Evolutionary conservation across 176 grass and related monocot genomes (phyloP), one percentile per base, ranked within the genome.

Genomic region (Hsuehochloa calcarea): DNA sequence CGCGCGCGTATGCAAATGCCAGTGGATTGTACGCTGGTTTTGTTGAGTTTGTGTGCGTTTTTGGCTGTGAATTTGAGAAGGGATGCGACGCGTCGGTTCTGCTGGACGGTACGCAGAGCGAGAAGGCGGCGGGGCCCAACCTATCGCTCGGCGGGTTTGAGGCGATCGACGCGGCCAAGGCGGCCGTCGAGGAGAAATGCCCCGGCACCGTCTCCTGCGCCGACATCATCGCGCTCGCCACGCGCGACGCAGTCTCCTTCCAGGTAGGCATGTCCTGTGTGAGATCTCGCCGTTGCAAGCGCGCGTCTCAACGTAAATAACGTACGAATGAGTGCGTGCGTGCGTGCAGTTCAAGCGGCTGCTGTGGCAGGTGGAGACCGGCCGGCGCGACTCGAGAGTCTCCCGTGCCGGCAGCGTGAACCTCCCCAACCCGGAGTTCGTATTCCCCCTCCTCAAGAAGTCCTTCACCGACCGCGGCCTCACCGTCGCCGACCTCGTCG

Each of bases 121-220:
- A 64, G 61, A 64, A 64, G 61, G 10, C 26, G 61, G 61, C 61
- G 11, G 25, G 12, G 61, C 26, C 26, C 25, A 64, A 64, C 61
- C 25, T 6, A 11, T 64, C 61, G 61, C 25, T 64, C 25, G 26
- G 90, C 0, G 94, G 83, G 14, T 97, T 92, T 77, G 83, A 97
- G 13, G 88, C 91, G 11, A 87, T 94, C 65, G 80, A 97, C 70
- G 39, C 15, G 1, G 90, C 88, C 6, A 97, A 94, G 83, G 8
- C 0, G 1, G 63, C 15, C 1, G 22, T 93, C 4, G 91, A 93
- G 63, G 0, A 46, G 45, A 46, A 34, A 50, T 89, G 90, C 75
- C 60, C 80, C 0, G 80, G 80, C n/a, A 19, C 35, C 2, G 91
- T 89, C 22, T 89, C 87, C 10, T 92, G 84, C 60, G 87, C 87